Base-by-base conservation (phyloP, 139 green algal genomes). In the Pleodorina starrii region DNA sequence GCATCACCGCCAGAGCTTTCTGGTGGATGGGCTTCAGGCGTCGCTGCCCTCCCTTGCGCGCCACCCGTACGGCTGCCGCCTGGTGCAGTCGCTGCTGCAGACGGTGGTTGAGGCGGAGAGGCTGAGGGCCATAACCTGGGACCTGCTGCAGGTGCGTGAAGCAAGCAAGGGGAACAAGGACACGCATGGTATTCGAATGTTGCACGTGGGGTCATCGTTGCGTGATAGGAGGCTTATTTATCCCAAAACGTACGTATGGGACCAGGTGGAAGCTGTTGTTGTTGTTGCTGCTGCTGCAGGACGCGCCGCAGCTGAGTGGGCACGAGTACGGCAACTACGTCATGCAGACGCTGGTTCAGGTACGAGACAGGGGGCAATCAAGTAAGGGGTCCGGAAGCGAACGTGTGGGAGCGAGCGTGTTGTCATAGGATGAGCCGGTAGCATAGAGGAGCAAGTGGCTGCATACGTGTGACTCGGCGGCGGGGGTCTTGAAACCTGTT, bases 261-360 rank as follows among this genome's bases (percentile, higher is more conserved):
- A 27, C 14, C 14, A 60, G 51, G 17, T 27, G 51, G 17, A 14
- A 60, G 51, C 17, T 14, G 14, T 14, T 60, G 14, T 60, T 27
- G 14, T 27, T 60, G 14, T 17, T 14, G 14, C 51, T 60, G 51
- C 54, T 5, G 5, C 38, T 36, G 40, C 73, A 87, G 59, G 80
- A 87, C 17, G 80, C 80, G 2, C 40, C 59, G 5, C 80, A 87
- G 80, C 80, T 87, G 59, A 40, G 80, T 27, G 80, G 80, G 2
- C 80, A 87, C 80, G 80, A 87, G 80, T 87, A 87, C 80, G 80
- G 80, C 80, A 87, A 87, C 60, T 87, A 87, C 80, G 80, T 87
- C 0, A 87, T 87, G 80, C 80, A 87, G 42, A 87, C 80, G 5
- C 80, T 87, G 40, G 80, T 54, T 23, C 78, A 86, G 78, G 78